A percentile compares a stretch with the other conserved stretches of the same genome.
Conservation (phyloP, 2,329 filamentous ascomycete species). For the Phialemoniopsis sp. region DNA sequence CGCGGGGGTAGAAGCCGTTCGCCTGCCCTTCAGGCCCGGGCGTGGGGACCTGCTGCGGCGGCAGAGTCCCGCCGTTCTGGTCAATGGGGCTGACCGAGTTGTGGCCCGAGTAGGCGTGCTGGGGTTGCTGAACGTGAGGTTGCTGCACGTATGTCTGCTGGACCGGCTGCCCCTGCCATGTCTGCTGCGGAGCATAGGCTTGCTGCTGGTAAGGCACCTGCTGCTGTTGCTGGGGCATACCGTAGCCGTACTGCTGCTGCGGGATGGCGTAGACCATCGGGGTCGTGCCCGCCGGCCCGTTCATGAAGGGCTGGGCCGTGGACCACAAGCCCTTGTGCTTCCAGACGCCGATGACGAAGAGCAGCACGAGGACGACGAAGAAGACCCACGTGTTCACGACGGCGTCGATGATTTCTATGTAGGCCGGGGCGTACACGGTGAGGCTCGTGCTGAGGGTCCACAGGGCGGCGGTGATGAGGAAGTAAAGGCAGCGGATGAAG, state of each 20-base stretch:
- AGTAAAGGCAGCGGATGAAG: conserved; percentile 16
- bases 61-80: no score
- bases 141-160: no score
- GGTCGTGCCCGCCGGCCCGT: neutral
- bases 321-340: conserved; percentile 18
- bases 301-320: conserved; percentile 10
- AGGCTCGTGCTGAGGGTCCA: conserved; percentile 2
- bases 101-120: neutral
- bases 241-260: neutral
- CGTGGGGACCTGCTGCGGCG: neutral
- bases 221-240: neutral
- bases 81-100: no score
- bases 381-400: conserved; percentile 12
- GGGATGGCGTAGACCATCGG: neutral
- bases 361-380: conserved; percentile 13
- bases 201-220: neutral
- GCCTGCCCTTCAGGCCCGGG: neutral
- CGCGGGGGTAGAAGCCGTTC: neutral
- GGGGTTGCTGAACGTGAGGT: no score
- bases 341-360: conserved; percentile 14
- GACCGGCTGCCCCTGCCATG: neutral
- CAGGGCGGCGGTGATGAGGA: conserved; percentile 8
- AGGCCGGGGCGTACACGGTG: neutral
- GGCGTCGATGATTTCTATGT: conserved; percentile 7
- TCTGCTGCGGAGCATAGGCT: neutral